Conservation (phyloP, 2,329 filamentous ascomycete genomes). For the Phaeosphaeriaceae sp. region DNA sequence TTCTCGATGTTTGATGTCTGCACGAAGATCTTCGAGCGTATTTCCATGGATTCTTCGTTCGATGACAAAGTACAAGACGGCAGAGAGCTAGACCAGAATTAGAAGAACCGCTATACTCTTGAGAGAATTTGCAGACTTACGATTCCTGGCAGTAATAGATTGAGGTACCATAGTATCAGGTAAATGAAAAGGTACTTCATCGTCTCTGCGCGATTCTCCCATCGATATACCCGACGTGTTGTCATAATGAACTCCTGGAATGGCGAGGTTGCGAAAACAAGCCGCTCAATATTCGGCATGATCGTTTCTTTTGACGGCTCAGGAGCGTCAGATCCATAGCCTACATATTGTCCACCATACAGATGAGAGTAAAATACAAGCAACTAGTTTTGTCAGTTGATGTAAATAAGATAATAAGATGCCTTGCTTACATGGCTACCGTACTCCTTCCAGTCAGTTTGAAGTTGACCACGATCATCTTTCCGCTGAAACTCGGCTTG, state of each 20-base stretch:
- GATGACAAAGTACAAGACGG: constrained; percentile 29
- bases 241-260: constrained; percentile 46
- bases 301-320: constrained; percentile 40
- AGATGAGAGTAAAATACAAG: constrained; percentile 34
- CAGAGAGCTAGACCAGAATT: constrained; percentile 21
- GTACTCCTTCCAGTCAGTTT: constrained; percentile 42
- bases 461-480: constrained; percentile 15
- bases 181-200: constrained; percentile 38
- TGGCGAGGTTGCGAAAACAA: constrained; percentile 47
- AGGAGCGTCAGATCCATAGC: constrained; percentile 38
- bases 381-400: constrained; percentile 29
- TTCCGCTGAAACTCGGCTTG: constrained; percentile 31
- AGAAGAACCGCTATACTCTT: not conserved
- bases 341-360: constrained; percentile 50
- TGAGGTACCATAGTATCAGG: constrained; percentile 30
- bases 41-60: constrained; percentile 24
- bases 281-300: constrained; percentile 45
- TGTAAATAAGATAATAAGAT: not conserved
- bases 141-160: constrained; percentile 34
- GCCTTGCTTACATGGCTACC: constrained; percentile 29
- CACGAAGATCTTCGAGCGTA: constrained; percentile 35
- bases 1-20: constrained; percentile 41
- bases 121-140: constrained; percentile 17
- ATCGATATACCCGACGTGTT: constrained; percentile 45
- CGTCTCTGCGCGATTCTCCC: constrained; percentile 43